phyloP scores from a whole-genome alignment of 345 rosid species.

The Populus pruinosa region DNA sequence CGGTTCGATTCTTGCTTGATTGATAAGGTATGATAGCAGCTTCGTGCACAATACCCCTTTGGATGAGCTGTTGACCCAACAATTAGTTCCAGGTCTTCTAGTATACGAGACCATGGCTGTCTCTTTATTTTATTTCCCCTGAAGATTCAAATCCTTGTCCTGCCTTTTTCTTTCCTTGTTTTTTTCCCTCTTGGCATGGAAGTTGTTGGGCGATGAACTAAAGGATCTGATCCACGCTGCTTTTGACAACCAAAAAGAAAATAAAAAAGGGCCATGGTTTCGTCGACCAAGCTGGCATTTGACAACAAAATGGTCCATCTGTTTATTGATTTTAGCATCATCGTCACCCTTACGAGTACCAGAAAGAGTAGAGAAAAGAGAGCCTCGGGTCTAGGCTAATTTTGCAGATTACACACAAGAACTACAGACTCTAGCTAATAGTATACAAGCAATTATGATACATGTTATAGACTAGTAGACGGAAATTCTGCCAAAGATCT shows the following conservation, averaged over 20 bases:
- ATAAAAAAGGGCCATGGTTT: too few relatives aligned
- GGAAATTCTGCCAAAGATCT: neutral
- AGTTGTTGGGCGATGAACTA: too few relatives aligned
- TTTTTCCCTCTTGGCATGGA: neutral
- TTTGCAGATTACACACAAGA: neutral
- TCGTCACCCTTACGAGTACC: neutral
- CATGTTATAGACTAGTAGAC: neutral
- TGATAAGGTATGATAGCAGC: neutral
- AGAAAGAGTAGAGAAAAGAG: neutral
- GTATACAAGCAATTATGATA: slow-evolving; percentile 8
- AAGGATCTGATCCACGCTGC: too few relatives aligned
- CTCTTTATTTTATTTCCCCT: neutral
- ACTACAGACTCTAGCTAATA: neutral
- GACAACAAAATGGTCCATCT: neutral
- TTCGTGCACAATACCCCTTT: neutral
- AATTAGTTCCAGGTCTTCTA: too few relatives aligned
- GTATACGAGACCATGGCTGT: neutral
- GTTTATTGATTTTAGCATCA: slow-evolving; percentile 6
- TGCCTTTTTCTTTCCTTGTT: neutral
- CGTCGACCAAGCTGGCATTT: neutral
- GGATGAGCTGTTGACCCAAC: neutral
- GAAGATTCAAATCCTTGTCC: neutral
- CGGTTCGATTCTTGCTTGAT: neutral
- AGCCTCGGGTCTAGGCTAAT: neutral
- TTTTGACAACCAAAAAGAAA: too few relatives aligned